These are phyloP conservation scores for Pulveroboletus sp. DNA, from an alignment of 768 basidiomycete species.

Conservation along the genomic window DNA sequence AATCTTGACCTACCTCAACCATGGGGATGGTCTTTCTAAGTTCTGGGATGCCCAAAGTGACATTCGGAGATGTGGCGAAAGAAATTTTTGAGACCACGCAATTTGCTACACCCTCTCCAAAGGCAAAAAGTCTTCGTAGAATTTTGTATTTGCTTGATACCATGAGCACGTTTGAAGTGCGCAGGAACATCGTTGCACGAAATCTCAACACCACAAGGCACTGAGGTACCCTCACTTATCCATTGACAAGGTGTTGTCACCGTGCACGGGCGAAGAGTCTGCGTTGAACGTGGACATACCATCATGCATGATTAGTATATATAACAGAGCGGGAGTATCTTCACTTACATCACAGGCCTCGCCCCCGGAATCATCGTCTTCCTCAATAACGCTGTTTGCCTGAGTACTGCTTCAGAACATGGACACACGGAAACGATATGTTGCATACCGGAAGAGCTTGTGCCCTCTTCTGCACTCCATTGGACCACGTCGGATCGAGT, in stretches of 20 bases:
- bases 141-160: background rate
- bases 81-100: background rate
- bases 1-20: background rate
- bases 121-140: accelerated
- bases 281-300: no score
- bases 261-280: background rate
- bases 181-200: background rate
- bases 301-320: background rate
- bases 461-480: background rate
- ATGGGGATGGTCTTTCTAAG: background rate
- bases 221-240: background rate
- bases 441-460: background rate
- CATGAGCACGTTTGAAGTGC: background rate
- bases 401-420: background rate
- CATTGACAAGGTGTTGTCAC: background rate
- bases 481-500: background rate
- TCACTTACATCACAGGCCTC: background rate
- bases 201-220: background rate
- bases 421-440: background rate
- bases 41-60: constrained; percentile 3
- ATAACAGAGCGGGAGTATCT: background rate
- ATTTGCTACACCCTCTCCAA: background rate
- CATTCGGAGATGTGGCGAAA: background rate
- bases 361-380: background rate
- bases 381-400: background rate